These are phyloP conservation scores for Miamiensis avidus DNA, from an alignment of 169 alveolate species.

Conservation along the genomic window DNA sequence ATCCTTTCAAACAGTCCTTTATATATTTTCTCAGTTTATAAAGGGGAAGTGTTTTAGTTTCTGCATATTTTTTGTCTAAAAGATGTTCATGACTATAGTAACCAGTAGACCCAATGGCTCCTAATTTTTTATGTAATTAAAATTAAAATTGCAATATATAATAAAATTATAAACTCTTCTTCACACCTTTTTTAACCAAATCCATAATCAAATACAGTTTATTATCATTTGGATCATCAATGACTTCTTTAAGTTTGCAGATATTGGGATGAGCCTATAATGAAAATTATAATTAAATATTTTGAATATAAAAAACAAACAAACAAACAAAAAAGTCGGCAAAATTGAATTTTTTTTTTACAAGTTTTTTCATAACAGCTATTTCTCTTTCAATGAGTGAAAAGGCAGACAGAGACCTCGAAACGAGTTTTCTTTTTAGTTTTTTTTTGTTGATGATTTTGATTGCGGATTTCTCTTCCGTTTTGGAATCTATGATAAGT, in stretches of 20 bases:
- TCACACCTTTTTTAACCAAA: conserved; percentile 40
- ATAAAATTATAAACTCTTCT: too few relatives aligned
- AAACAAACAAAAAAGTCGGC: background rate
- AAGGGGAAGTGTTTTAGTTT: background rate
- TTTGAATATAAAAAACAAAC: too few relatives aligned
- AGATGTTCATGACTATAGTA: conserved; percentile 39
- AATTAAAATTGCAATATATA: background rate
- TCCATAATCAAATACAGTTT: conserved; percentile 58
- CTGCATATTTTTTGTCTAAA: conserved; percentile 19
- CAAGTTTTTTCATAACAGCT: conserved; percentile 58
- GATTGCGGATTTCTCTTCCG: conserved; percentile 37
- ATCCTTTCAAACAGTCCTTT: conserved; percentile 52
- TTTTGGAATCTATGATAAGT: conserved; percentile 19
- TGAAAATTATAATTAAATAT: too few relatives aligned
- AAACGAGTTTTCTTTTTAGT: conserved; percentile 35
- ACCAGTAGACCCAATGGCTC: conserved; percentile 33
- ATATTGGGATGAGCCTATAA: conserved; percentile 53
- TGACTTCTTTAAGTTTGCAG: conserved; percentile 48
- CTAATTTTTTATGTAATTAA: background rate
- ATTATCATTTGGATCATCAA: conserved; percentile 56
- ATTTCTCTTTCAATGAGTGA: conserved; percentile 53
- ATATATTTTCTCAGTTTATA: conserved; percentile 36
- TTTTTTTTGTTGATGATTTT: conserved; percentile 41
- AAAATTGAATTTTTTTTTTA: background rate
- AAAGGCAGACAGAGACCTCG: conserved; percentile 47